Base-by-base conservation (phyloP, 768 basidiomycete genomes). In the Fibroporia radiculosa region DNA sequence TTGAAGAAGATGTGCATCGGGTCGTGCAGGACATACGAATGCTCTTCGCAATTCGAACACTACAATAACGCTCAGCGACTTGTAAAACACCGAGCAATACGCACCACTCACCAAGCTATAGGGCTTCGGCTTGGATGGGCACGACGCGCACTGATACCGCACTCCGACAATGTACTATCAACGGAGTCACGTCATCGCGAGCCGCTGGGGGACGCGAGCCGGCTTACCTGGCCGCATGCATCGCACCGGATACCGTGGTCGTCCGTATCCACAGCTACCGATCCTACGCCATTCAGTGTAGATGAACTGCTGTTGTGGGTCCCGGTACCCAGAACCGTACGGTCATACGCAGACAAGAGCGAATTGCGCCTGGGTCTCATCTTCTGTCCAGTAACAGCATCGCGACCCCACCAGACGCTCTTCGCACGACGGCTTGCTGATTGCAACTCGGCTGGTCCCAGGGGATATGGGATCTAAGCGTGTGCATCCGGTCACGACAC, bases 91-190 rank as follows among this genome's bases (percentile, higher is more conserved):
- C 28, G 45, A 50, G 13, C 19, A 14, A 20, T 3, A 10, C n/a
- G 23, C n/a, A 25, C 5, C 5, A 61, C 77, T 45, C 58, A 95
- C 93, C 56, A 96, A 64, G 59, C 75, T 93, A 61, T 77, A 93
- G 8, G 77, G 61, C 16, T 65, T 66, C 0, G 89, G 81, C 29
- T 68, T 69, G 3, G 92, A 92, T 0, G 89, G 78, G 56, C 93
- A 97, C 48, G 82, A 84, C 12, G 84, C 89, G 58, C 93, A 97
- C 58, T 96, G 93, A 60, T 84, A 97, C 33, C 93, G 72, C 36
- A 75, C 66, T 4, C 93, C 92, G 41, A 79, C 62, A 45, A 95
- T 92, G 22, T 70, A 63, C 86, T 91, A 54, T 29, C 45, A 48
- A 43, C 22, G 8, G 29, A 20, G 11, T 37, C 24, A 46, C 7